These are phyloP conservation scores for Ciborinia camelliae DNA, from an alignment of 2,329 filamentous ascomycete genomes.

Conservation along the genomic window DNA sequence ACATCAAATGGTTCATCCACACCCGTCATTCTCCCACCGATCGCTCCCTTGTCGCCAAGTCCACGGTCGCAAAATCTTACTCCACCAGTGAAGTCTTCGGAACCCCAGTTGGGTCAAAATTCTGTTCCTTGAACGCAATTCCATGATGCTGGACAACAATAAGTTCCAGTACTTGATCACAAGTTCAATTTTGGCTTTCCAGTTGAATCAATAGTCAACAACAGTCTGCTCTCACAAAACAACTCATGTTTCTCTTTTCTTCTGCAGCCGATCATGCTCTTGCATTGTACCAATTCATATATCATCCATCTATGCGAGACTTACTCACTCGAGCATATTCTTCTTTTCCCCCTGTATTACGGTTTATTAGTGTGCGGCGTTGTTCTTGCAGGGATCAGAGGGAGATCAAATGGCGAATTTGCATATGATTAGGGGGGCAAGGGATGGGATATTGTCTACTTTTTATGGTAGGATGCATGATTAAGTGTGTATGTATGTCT, in stretches of 20 bases:
- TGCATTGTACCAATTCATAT: conserved; percentile 4
- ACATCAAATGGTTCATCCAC: conserved; percentile 30
- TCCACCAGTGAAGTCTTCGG: conserved; percentile 54
- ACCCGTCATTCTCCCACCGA: conserved; percentile 53
- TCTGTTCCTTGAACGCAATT: neutral
- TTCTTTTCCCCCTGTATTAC: conserved; percentile 3
- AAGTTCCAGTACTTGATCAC: neutral
- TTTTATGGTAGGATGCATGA: neutral
- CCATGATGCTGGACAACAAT: neutral
- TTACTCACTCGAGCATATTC: neutral
- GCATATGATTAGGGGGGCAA: conserved; percentile 2
- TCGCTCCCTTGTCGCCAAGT: conserved; percentile 55
- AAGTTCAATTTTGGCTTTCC: neutral
- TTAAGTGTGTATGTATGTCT: too few relatives aligned
- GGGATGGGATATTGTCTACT: neutral
- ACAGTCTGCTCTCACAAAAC: neutral
- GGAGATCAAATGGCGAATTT: conserved; percentile 15
- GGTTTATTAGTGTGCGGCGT: neutral
- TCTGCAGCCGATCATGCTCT: neutral
- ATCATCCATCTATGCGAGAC: neutral
- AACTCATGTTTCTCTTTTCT: neutral
- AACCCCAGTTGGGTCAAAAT: conserved; percentile 18
- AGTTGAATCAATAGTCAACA: neutral
- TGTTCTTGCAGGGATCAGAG: neutral
- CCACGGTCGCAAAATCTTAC: conserved; percentile 55